Percentiles rank a stretch among this genome's conserved stretches.
Conservation (phyloP, 768 basidiomycete species). For the Multifurca ochricompacta region DNA sequence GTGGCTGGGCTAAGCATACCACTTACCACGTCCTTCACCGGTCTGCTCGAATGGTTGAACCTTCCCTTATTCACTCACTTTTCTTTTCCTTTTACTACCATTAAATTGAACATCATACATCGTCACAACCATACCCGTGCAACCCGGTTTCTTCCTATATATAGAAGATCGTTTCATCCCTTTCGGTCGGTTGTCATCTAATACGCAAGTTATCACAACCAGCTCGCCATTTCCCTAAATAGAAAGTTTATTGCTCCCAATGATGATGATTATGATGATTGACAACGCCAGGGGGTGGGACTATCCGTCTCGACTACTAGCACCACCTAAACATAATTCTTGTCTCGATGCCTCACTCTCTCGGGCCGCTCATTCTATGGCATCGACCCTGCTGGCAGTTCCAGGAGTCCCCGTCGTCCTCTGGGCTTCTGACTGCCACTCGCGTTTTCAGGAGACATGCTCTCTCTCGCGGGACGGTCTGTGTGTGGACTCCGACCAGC, state of each 20-base stretch:
- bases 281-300: constrained; percentile 4
- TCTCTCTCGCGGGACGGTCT: too few species aligned
- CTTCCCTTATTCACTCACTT: background rate
- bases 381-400: background rate
- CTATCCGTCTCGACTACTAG: background rate
- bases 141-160: constrained; percentile 10
- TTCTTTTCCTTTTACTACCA: background rate
- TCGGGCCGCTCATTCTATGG: background rate
- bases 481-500: background rate
- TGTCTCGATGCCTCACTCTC: background rate
- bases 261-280: too few species aligned
- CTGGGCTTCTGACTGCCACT: background rate
- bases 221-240: background rate
- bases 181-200: background rate
- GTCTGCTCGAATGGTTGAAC: background rate
- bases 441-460: too few species aligned
- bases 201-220: background rate
- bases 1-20: constrained; percentile 6
- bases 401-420: too few species aligned
- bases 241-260: constrained; percentile 9
- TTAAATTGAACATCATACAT: constrained; percentile 2
- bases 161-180: constrained; percentile 17
- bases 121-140: constrained; percentile 12
- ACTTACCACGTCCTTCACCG: background rate
- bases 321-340: background rate